Evolutionary conservation across 768 basidiomycete species (phyloP).

Genomic region (Termitomyces sp.): DNA sequence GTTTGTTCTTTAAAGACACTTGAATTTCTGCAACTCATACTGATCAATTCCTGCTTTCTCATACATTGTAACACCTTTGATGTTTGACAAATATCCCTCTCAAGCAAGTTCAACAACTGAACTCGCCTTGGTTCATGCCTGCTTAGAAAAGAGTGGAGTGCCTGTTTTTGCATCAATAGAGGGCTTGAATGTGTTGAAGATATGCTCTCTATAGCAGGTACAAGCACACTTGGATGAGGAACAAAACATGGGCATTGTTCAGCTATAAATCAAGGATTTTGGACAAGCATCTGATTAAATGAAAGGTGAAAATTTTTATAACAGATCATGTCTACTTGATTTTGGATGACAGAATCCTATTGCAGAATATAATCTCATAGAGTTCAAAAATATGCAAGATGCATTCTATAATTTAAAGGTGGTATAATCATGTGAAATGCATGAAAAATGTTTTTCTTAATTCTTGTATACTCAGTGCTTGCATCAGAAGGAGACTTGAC

Average conservation of each 20-base stretch:
- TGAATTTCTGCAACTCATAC: background rate
- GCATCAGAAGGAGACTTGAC: background rate
- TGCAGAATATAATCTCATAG: background rate
- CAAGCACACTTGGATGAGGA: background rate
- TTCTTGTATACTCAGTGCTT: background rate
- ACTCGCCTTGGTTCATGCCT: background rate
- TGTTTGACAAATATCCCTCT: background rate
- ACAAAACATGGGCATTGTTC: background rate
- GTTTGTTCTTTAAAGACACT: background rate
- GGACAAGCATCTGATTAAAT: background rate
- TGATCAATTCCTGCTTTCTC: background rate
- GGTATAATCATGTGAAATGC: background rate
- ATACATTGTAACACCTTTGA: background rate
- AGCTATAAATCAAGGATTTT: background rate
- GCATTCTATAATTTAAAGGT: background rate
- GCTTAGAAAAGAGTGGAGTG: background rate
- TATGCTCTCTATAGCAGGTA: background rate
- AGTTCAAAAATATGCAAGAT: background rate
- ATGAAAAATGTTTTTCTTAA: background rate
- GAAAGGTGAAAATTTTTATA: background rate
- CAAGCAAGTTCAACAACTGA: background rate
- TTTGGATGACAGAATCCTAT: background rate
- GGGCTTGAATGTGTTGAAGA: background rate
- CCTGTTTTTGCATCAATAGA: background rate
- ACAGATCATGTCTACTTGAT: background rate